A percentile compares a stretch with the other conserved stretches of the same genome.
Evolutionary conservation across 129 eudicot species (phyloP).

Genomic region (Chrysanthemum lavandulifolium): DNA sequence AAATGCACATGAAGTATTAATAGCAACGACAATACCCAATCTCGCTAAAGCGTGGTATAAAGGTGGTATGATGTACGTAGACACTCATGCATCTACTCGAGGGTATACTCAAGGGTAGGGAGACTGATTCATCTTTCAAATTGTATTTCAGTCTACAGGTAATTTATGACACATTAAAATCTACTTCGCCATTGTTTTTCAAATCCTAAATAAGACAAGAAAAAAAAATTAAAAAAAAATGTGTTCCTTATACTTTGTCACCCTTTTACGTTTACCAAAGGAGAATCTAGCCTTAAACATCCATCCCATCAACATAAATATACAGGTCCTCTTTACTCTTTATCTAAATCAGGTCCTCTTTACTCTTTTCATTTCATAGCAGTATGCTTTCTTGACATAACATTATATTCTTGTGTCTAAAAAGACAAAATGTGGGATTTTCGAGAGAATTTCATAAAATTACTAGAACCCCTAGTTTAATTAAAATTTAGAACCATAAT

Average conservation of each 20-base stretch:
- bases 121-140: too few relatives aligned
- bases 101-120: too few relatives aligned
- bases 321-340: neutral
- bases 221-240: neutral
- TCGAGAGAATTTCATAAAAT: neutral
- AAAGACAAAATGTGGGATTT: neutral
- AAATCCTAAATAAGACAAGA: slow-evolving; percentile 9
- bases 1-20: too few relatives aligned
- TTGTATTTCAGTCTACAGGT: too few relatives aligned
- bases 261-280: slow-evolving; percentile 21
- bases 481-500: too few relatives aligned
- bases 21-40: too few relatives aligned
- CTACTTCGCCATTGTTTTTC: too few relatives aligned
- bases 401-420: neutral
- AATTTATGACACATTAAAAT: too few relatives aligned
- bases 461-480: neutral
- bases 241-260: neutral
- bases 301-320: slow-evolving; percentile 4
- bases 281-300: slow-evolving; percentile 23
- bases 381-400: neutral
- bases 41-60: too few relatives aligned
- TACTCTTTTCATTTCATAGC: neutral
- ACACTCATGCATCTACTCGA: too few relatives aligned
- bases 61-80: too few relatives aligned
- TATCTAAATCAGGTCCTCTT: neutral